Conservation (phyloP, 306 rosid genomes). For the Citrullus colocynthis region DNA sequence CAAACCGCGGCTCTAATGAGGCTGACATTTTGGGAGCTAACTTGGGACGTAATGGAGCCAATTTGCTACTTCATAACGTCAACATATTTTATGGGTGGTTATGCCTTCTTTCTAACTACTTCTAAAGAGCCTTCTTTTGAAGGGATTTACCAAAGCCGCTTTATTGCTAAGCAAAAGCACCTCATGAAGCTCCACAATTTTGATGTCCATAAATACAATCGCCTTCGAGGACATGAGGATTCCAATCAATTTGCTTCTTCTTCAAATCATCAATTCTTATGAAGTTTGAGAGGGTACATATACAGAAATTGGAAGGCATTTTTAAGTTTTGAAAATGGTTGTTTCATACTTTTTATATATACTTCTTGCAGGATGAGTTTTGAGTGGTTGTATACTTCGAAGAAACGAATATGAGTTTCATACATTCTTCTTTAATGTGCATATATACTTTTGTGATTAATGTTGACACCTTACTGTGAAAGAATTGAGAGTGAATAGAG, state of each 20-base stretch:
- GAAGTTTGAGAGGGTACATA: too few species aligned
- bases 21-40: conserved; percentile 61
- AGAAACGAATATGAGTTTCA: neutral
- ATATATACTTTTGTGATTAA: too few species aligned
- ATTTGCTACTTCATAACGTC: conserved; percentile 51
- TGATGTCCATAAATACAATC: conserved; percentile 31
- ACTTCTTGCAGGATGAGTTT: too few species aligned
- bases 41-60: conserved; percentile 70
- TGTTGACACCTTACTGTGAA: too few species aligned
- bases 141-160: conserved; percentile 39
- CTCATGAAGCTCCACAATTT: conserved; percentile 43
- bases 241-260: neutral
- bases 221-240: neutral
- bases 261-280: neutral
- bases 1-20: conserved; percentile 47
- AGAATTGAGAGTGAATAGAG: too few species aligned
- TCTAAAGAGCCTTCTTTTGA: conserved; percentile 43
- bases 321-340: too few species aligned
- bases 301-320: too few species aligned
- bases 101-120: conserved; percentile 40
- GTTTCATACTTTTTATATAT: too few species aligned
- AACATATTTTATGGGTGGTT: conserved; percentile 38
- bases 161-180: conserved; percentile 33
- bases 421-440: neutral
- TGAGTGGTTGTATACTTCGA: too few species aligned